Conservation (phyloP, 345 rosid species). For the Syzygium jambos region DNA sequence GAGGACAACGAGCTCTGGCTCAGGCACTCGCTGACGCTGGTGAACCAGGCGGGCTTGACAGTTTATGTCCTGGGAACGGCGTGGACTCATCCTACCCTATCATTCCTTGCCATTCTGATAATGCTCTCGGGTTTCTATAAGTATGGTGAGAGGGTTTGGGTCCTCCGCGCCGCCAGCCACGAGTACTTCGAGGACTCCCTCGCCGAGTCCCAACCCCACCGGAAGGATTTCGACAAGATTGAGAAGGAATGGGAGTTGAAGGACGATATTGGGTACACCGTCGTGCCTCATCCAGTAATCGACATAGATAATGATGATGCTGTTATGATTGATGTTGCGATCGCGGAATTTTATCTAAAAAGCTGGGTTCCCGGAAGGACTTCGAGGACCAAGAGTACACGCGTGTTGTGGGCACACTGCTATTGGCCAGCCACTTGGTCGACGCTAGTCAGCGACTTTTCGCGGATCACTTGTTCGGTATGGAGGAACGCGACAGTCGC, state of each 20-base stretch:
- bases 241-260: rapidly evolving
- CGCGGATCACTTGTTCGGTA: background rate
- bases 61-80: too few relatives aligned
- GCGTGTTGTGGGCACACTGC: background rate
- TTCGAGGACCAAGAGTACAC: background rate
- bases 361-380: background rate
- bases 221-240: too few relatives aligned
- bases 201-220: rapidly evolving
- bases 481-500: background rate
- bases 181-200: too few relatives aligned
- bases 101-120: rapidly evolving
- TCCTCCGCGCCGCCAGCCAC: too few relatives aligned
- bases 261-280: rapidly evolving
- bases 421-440: background rate
- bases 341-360: background rate
- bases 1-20: too few relatives aligned
- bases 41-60: rapidly evolving
- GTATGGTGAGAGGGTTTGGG: too few relatives aligned
- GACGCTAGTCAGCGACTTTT: background rate
- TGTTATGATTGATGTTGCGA: background rate
- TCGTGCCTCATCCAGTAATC: background rate
- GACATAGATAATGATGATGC: background rate
- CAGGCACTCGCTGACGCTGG: rapidly evolving
- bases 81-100: too few relatives aligned
- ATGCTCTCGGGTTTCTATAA: background rate